phyloP scores from a whole-genome alignment of 495 filamentous ascomycete species.

The Aspergillus sclerotioniger region DNA sequence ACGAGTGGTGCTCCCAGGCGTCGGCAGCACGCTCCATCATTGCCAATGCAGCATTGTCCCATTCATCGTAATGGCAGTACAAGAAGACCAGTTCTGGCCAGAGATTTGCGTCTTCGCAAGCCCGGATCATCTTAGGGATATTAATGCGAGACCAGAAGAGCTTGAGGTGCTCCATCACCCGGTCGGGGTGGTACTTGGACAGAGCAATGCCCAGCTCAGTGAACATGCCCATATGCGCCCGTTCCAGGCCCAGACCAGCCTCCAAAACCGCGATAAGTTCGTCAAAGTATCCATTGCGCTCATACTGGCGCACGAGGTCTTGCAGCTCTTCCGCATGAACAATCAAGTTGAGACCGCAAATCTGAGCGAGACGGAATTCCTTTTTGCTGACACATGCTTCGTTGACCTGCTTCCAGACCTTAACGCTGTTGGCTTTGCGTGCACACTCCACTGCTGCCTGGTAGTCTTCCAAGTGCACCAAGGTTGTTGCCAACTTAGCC shows the following conservation, averaged over 20 bases:
- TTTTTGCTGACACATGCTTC: constrained; percentile 96
- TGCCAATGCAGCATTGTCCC: constrained; percentile 95
- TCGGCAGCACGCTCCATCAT: constrained; percentile 99
- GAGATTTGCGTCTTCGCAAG: constrained; percentile 90
- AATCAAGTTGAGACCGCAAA: constrained; percentile 98
- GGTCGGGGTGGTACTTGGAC: constrained; percentile 94
- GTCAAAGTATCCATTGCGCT: constrained; percentile 96
- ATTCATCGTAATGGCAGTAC: constrained; percentile 99
- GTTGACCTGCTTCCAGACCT: constrained; percentile 99
- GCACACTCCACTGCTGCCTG: constrained; percentile 98
- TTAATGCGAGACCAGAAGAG: constrained; percentile 99
- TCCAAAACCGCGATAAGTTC: constrained; percentile 94
- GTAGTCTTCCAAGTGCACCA: constrained; percentile 95
- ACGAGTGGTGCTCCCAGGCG: constrained; percentile 99
- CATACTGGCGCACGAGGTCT: constrained; percentile 92
- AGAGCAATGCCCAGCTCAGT: constrained; percentile 93
- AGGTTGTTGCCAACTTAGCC: constrained; percentile 96
- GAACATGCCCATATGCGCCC: constrained; percentile 94
- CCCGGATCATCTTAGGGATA: constrained; percentile 95
- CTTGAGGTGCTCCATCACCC: constrained; percentile 98
- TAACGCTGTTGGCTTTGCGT: constrained; percentile 98
- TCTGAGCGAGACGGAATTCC: constrained; percentile 98
- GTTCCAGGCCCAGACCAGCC: constrained; percentile 91
- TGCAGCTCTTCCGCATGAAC: constrained; percentile 96
- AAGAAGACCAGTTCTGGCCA: constrained; percentile 99